Percentiles rank a stretch among this genome's conserved stretches.
These are phyloP conservation scores for Hemisphaericaspora lyxosophila DNA, from an alignment of 1,139 yeast species.

Conservation along the genomic window DNA sequence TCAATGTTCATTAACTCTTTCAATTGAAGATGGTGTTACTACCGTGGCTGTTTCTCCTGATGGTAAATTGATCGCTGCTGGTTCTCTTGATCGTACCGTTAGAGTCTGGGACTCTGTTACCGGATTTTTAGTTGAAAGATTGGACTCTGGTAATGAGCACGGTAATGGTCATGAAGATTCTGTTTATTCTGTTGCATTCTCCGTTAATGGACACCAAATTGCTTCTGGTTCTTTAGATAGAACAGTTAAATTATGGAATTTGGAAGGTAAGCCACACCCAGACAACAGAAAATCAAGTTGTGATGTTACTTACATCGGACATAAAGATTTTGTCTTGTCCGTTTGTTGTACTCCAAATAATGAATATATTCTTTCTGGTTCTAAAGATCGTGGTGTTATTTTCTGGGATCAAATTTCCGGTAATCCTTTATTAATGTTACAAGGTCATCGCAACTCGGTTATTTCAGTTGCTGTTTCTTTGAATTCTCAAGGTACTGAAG, in stretches of 20 bases:
- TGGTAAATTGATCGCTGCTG: constrained; percentile 93
- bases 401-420: constrained; percentile 96
- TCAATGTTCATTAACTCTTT: constrained; percentile 83
- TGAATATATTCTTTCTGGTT: constrained; percentile 88
- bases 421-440: constrained; percentile 91
- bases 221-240: constrained; percentile 95
- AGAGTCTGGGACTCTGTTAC: constrained; percentile 97
- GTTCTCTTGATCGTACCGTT: constrained; percentile 92
- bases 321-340: constrained; percentile 90
- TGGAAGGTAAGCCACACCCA: constrained; percentile 56
- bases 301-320: constrained; percentile 93
- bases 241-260: constrained; percentile 94
- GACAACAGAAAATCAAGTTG: constrained; percentile 58
- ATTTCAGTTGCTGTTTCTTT: constrained; percentile 90
- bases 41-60: constrained; percentile 97
- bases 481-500: constrained; percentile 67
- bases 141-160: constrained; percentile 83
- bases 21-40: constrained; percentile 96
- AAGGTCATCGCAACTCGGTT: constrained; percentile 95
- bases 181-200: constrained; percentile 91
- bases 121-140: constrained; percentile 87
- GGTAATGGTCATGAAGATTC: constrained; percentile 97
- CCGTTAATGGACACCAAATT: constrained; percentile 88
- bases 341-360: constrained; percentile 95
- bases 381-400: constrained; percentile 95